A percentile compares a stretch with the other conserved stretches of the same genome.
Evolutionary conservation across 2,329 filamentous ascomycete genomes (phyloP).

Genomic region (Talaromyces sp.): DNA sequence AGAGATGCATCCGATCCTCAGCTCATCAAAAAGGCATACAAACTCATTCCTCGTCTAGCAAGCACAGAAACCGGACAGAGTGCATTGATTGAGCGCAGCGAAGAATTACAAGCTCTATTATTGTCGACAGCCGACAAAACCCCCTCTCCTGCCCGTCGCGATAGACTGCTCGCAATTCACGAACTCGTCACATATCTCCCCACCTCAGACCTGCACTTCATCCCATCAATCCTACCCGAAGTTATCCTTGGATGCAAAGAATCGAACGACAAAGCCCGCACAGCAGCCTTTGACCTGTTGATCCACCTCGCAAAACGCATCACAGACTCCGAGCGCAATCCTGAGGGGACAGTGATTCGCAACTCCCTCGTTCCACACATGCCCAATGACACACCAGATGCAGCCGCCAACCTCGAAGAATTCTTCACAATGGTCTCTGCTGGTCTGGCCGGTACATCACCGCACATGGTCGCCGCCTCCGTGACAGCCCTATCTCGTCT

Average conservation of each 20-base stretch:
- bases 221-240: constrained; percentile 85
- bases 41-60: constrained; percentile 86
- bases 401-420: constrained; percentile 80
- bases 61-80: constrained; percentile 72
- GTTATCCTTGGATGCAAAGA: constrained; percentile 97
- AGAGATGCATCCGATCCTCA: constrained; percentile 69
- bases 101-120: constrained; percentile 78
- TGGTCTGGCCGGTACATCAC: constrained; percentile 84
- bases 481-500: constrained; percentile 93
- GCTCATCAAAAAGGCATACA: constrained; percentile 98
- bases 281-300: constrained; percentile 83
- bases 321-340: constrained; percentile 56
- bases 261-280: constrained; percentile 90
- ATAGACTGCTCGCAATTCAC: constrained; percentile 77
- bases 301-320: constrained; percentile 85
- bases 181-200: constrained; percentile 78
- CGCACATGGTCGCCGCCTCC: constrained; percentile 97
- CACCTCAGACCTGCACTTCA: constrained; percentile 78
- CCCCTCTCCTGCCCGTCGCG: constrained; percentile 78
- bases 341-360: constrained; percentile 68
- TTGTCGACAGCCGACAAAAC: constrained; percentile 78
- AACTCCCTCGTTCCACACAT: constrained; percentile 86
- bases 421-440: constrained; percentile 98
- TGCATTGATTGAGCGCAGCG: constrained; percentile 72
- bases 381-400: constrained; percentile 73